phyloP scores from a whole-genome alignment of 352 stramenopile genomes.

The Phytophthora parvispora region DNA sequence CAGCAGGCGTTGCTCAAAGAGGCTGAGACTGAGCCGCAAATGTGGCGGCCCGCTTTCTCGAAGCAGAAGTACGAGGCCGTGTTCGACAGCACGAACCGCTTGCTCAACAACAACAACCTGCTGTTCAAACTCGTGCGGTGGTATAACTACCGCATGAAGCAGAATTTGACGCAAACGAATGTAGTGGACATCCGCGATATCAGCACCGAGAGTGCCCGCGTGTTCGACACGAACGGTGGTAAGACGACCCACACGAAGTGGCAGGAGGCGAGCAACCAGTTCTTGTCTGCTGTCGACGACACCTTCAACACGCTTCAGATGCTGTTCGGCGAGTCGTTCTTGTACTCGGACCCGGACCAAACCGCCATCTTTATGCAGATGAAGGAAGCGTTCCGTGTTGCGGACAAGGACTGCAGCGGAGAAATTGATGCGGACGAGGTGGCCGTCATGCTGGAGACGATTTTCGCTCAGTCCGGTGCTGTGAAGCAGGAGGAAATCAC shows the following conservation, averaged over 20 bases:
- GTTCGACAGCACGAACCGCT: slow-evolving; percentile 61
- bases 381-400: slow-evolving; percentile 85
- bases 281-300: slow-evolving; percentile 62
- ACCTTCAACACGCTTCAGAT: slow-evolving; percentile 79
- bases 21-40: slow-evolving; percentile 65
- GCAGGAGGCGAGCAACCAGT: slow-evolving; percentile 60
- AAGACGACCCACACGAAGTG: slow-evolving; percentile 56
- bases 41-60: slow-evolving; percentile 83
- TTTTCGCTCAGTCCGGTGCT: slow-evolving; percentile 82
- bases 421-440: slow-evolving; percentile 88
- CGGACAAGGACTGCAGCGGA: slow-evolving; percentile 83
- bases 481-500: slow-evolving; percentile 79
- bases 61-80: slow-evolving; percentile 80
- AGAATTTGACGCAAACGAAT: slow-evolving; percentile 48
- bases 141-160: slow-evolving; percentile 75
- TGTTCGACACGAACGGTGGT: slow-evolving; percentile 33
- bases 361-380: slow-evolving; percentile 91
- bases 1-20: slow-evolving; percentile 72
- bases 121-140: slow-evolving; percentile 85
- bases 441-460: slow-evolving; percentile 76
- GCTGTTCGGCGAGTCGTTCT: slow-evolving; percentile 80
- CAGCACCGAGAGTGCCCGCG: slow-evolving; percentile 17
- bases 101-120: slow-evolving; percentile 89
- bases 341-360: slow-evolving; percentile 83
- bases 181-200: slow-evolving; percentile 64